A percentile compares a stretch with the other conserved stretches of the same genome.
Evolutionary conservation across 345 rosid genomes (phyloP).

Genomic region (Erodium maritimum): DNA sequence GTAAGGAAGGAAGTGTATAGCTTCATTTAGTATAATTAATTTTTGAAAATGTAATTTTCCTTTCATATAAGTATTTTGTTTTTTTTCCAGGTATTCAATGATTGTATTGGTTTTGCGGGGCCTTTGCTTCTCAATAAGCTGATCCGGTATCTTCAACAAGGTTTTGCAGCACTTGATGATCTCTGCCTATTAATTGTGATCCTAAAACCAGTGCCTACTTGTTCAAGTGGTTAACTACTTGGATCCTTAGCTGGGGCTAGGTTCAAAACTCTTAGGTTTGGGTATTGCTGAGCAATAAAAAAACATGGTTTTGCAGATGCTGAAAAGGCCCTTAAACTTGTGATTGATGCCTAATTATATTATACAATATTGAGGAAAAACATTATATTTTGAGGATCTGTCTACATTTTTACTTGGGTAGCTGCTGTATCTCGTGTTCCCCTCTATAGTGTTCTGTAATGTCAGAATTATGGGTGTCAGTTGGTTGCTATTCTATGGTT

Average conservation of each 20-base stretch:
- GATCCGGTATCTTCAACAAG: slow-evolving; percentile 70
- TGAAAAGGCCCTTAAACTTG: background rate
- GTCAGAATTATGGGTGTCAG: no score
- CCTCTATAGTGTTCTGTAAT: no score
- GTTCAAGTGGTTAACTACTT: no score
- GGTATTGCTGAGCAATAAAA: no score
- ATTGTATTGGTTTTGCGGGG: slow-evolving; percentile 67
- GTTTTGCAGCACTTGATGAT: slow-evolving; percentile 21
- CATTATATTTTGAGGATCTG: background rate
- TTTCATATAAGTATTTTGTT: slow-evolving; percentile 3
- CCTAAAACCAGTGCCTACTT: background rate
- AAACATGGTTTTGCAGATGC: background rate
- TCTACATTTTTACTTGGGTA: background rate
- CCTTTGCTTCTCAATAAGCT: slow-evolving; percentile 80
- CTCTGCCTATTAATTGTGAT: background rate
- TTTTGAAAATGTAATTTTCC: background rate
- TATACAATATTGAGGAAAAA: background rate
- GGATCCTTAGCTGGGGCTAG: no score
- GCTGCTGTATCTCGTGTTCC: no score
- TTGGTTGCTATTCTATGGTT: no score
- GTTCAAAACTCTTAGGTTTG: no score
- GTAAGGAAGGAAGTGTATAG: no score
- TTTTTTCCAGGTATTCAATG: slow-evolving; percentile 60
- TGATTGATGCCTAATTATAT: background rate
- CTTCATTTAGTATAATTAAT: background rate